A percentile compares a stretch with the other conserved stretches of the same genome.
phyloP scores from a whole-genome alignment of 1,139 yeast genomes.

The Wickerhamiella infanticola region DNA sequence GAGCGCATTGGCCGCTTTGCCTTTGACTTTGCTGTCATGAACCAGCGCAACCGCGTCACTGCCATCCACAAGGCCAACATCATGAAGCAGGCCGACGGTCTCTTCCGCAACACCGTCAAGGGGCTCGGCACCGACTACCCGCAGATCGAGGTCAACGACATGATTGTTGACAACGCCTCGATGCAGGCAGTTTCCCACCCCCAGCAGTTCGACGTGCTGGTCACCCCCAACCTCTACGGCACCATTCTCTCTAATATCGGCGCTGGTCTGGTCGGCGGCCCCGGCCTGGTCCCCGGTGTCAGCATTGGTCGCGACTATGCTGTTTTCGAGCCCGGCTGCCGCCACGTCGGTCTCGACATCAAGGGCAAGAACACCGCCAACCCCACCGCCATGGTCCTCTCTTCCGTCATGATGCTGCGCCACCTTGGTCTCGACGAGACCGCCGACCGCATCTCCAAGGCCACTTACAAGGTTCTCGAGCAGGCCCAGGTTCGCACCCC shows the following conservation, averaged over 20 bases:
- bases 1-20: conserved; percentile 98
- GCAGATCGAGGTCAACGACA: conserved; percentile 67
- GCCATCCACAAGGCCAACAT: conserved; percentile 99
- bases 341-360: conserved; percentile 97
- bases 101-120: conserved; percentile 87
- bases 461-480: conserved; percentile 77
- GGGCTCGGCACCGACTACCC: conserved; percentile 86
- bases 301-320: conserved; percentile 97
- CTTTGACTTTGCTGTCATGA: conserved; percentile 84
- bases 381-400: conserved; percentile 95
- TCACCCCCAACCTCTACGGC: conserved; percentile 96
- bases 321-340: conserved; percentile 97
- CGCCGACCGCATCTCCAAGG: conserved; percentile 76
- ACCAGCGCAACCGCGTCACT: conserved; percentile 83
- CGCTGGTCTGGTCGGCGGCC: conserved; percentile 97
- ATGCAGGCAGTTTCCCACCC: conserved; percentile 99
- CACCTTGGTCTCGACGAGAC: conserved; percentile 76
- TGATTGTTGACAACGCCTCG: conserved; percentile 96
- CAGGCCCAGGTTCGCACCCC: conserved; percentile 71
- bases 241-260: conserved; percentile 94
- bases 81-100: conserved; percentile 97
- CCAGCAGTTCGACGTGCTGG: conserved; percentile 94
- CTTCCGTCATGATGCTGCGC: conserved; percentile 82
- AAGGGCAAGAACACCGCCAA: conserved; percentile 89
- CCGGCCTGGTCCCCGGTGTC: conserved; percentile 97